A percentile compares a stretch with the other conserved stretches of the same genome.
These are phyloP conservation scores for Trichosanthes cucumerina DNA, from an alignment of 306 rosid genomes.

Conservation along the genomic window DNA sequence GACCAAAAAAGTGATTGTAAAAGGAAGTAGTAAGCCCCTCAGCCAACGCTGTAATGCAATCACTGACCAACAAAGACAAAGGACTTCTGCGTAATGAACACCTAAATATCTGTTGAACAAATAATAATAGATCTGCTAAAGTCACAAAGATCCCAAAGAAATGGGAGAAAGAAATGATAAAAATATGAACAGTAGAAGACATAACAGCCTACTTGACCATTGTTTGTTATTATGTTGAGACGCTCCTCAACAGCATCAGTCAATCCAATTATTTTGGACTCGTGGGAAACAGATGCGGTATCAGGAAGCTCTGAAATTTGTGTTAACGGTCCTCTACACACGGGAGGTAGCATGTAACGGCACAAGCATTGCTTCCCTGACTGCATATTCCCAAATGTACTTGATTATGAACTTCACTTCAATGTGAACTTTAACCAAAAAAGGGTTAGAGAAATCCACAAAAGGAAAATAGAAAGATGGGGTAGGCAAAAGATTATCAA, in stretches of 20 bases:
- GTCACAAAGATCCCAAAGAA: conserved; percentile 1
- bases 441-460: not conserved
- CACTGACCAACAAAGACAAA: conserved; percentile 62
- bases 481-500: not conserved
- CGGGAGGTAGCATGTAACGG: conserved; percentile 62
- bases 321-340: conserved; percentile 41
- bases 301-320: conserved; percentile 51
- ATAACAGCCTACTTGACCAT: conserved; percentile 49
- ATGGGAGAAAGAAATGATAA: not conserved
- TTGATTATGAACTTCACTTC: not conserved
- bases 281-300: conserved; percentile 41
- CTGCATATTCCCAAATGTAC: conserved; percentile 27
- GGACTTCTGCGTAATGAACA: conserved; percentile 72
- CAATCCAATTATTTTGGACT: conserved; percentile 60
- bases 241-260: conserved; percentile 91
- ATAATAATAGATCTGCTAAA: not conserved
- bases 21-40: conserved; percentile 65
- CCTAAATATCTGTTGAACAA: conserved; percentile 59
- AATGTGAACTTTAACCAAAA: not conserved
- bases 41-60: conserved; percentile 83
- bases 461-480: not conserved
- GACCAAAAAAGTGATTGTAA: conserved; percentile 68
- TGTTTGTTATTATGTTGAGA: conserved; percentile 60
- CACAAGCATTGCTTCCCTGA: conserved; percentile 95
- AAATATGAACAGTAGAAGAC: conserved; percentile 10